These are phyloP conservation scores for Solanum chilense DNA, from an alignment of 257 asterid genomes.

Conservation along the genomic window DNA sequence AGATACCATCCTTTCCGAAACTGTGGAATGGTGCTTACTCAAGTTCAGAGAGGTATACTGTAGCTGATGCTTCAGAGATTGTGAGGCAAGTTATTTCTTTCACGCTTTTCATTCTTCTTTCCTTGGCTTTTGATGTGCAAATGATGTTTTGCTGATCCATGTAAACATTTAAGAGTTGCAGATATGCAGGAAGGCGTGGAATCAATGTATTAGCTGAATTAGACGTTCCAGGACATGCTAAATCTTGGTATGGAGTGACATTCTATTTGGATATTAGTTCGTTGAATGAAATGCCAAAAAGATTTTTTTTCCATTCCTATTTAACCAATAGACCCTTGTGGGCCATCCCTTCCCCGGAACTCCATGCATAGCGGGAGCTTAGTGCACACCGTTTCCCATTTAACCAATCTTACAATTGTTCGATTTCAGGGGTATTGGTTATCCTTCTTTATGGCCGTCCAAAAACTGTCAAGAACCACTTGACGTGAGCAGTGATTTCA, in stretches of 20 bases:
- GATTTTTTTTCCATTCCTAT: not conserved
- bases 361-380: not conserved
- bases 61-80: slow-evolving; percentile 69
- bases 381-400: not conserved
- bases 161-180: slow-evolving; percentile 11
- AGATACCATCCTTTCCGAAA: slow-evolving; percentile 81
- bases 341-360: not conserved
- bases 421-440: slow-evolving; percentile 70
- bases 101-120: not conserved
- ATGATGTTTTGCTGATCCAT: not conserved
- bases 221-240: slow-evolving; percentile 92
- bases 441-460: slow-evolving; percentile 87
- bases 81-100: slow-evolving; percentile 54
- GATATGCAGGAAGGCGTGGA: slow-evolving; percentile 81
- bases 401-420: not conserved
- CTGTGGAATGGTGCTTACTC: slow-evolving; percentile 86
- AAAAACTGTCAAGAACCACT: slow-evolving; percentile 64
- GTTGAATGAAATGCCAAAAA: not conserved
- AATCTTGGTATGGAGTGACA: slow-evolving; percentile 52
- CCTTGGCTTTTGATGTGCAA: not conserved
- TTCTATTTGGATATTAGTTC: not conserved
- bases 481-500: slow-evolving; percentile 79
- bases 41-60: slow-evolving; percentile 49
- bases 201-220: slow-evolving; percentile 80
- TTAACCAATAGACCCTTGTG: not conserved